Conservation (phyloP, 805 yeast species). For the Ogataea populi-albae region DNA sequence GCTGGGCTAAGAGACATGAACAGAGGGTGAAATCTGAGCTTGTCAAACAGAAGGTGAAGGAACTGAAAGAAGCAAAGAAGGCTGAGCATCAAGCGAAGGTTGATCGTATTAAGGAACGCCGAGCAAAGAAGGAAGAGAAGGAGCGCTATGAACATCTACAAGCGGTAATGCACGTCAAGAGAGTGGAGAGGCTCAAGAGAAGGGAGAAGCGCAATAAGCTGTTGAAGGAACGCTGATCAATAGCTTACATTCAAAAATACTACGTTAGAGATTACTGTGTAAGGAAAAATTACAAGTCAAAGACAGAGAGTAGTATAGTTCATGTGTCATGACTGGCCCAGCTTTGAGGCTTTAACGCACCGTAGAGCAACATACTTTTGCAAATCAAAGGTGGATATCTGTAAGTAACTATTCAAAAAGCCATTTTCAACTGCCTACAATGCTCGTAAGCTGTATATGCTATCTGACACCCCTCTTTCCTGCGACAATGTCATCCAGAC, state of each 20-base stretch:
- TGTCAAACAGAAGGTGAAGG: constrained; percentile 65
- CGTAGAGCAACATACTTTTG: no score
- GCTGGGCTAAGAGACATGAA: constrained; percentile 67
- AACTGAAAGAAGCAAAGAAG: constrained; percentile 76
- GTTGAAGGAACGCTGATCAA: constrained; percentile 69
- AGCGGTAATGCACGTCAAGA: constrained; percentile 85
- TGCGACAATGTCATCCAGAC: no score
- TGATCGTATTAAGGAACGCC: constrained; percentile 63
- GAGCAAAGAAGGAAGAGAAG: constrained; percentile 79
- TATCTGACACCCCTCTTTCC: constrained; percentile 39
- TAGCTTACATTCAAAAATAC: neutral
- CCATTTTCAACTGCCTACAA: no score
- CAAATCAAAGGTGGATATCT: no score
- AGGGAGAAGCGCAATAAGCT: constrained; percentile 94
- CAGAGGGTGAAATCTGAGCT: constrained; percentile 64
- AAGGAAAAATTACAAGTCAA: no score
- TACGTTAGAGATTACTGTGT: no score
- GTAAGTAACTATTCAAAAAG: no score
- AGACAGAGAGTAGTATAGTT: no score
- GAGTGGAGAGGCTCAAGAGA: constrained; percentile 83
- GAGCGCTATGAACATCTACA: constrained; percentile 85
- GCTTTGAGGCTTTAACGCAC: no score
- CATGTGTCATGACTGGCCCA: no score
- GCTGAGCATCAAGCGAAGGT: constrained; percentile 51
- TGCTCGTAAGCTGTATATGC: constrained; percentile 25